Evolutionary conservation across 495 filamentous ascomycete genomes (phyloP).

Genomic region (Penicillium ucsense): DNA sequence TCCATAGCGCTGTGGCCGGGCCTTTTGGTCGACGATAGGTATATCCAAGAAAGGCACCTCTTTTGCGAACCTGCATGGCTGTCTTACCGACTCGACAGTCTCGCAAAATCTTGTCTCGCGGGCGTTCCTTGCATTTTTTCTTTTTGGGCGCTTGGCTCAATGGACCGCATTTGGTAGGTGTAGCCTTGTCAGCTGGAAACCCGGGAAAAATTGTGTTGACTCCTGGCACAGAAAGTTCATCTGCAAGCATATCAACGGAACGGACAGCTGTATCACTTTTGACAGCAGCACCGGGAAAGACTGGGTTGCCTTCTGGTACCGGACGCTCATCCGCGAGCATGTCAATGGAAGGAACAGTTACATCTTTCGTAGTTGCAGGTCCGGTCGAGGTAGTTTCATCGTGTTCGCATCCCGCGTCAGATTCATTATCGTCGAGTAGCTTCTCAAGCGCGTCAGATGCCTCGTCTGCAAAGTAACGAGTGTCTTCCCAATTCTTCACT

Average conservation of each 20-base stretch:
- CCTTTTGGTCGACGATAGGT: conserved; percentile 59
- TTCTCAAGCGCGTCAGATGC: conserved; percentile 46
- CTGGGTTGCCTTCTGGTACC: neutral
- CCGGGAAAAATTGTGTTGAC: neutral
- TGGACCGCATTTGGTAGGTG: neutral
- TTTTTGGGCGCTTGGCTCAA: conserved; percentile 15
- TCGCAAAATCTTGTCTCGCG: conserved; percentile 69
- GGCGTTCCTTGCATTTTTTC: conserved; percentile 54
- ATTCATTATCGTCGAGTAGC: conserved; percentile 17
- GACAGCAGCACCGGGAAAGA: conserved; percentile 1
- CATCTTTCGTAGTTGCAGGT: neutral
- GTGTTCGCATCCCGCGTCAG: conserved; percentile 7
- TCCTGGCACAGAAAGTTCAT: neutral
- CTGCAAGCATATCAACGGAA: neutral
- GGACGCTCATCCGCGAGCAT: too few relatives aligned
- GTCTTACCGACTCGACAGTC: conserved; percentile 53
- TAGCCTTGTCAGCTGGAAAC: neutral
- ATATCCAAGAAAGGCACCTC: conserved; percentile 81
- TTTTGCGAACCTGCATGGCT: conserved; percentile 69
- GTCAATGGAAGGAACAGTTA: neutral
- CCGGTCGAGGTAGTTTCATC: neutral
- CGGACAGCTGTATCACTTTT: neutral
- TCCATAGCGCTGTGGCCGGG: conserved; percentile 21
- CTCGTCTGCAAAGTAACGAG: conserved; percentile 80
- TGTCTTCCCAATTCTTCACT: conserved; percentile 64